A percentile compares a stretch with the other conserved stretches of the same genome.
phyloP scores from a whole-genome alignment of 2,329 filamentous ascomycete genomes.

The Microsporum audouinii region DNA sequence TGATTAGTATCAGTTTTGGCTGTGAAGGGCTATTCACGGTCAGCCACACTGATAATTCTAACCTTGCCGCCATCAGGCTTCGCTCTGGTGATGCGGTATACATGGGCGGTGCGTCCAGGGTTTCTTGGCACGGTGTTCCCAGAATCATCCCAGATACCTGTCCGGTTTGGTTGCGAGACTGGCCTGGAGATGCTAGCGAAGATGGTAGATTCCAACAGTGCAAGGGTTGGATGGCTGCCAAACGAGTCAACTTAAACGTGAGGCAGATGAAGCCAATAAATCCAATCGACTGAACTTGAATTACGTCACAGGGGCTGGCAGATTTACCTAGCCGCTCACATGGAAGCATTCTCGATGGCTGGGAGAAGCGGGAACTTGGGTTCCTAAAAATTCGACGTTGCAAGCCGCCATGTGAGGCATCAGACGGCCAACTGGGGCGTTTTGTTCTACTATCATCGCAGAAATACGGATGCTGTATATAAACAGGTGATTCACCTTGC shows the following conservation, averaged over 20 bases:
- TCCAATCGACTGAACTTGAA: not conserved
- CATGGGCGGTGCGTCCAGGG: constrained; percentile 71
- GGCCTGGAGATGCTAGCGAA: constrained; percentile 45
- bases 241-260: constrained; percentile 85
- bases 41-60: constrained; percentile 46
- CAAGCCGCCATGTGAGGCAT: not conserved
- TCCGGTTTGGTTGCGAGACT: constrained; percentile 59
- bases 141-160: constrained; percentile 73
- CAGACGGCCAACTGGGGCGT: not conserved
- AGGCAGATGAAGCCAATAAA: constrained; percentile 55
- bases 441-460: not conserved
- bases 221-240: constrained; percentile 77
- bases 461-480: not conserved
- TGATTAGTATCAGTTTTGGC: constrained; percentile 78
- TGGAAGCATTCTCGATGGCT: not conserved
- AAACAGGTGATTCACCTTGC: too few species aligned
- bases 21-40: constrained; percentile 86
- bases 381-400: not conserved
- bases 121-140: constrained; percentile 92
- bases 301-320: not conserved
- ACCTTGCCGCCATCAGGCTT: constrained; percentile 48
- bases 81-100: constrained; percentile 81
- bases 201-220: constrained; percentile 49
- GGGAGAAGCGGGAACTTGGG: not conserved
- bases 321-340: not conserved